phyloP scores from a whole-genome alignment of 1,139 yeast genomes.

The Hanseniaspora sp. region DNA sequence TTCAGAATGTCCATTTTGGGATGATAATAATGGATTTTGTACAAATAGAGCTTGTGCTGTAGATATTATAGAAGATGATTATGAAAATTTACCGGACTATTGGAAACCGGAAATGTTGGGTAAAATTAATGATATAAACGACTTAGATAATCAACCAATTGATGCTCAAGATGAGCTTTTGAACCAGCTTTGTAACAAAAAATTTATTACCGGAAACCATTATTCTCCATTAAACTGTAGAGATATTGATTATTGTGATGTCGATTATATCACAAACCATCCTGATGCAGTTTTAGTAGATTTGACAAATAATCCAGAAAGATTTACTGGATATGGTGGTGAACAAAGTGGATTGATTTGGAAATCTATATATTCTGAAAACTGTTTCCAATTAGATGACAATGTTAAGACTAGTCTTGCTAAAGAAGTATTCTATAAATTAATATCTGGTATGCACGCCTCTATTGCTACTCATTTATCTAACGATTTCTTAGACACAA shows the following conservation, averaged over 20 bases:
- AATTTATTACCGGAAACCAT: constrained; percentile 15
- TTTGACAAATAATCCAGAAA: constrained; percentile 78
- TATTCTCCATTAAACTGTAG: constrained; percentile 16
- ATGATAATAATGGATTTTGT: constrained; percentile 67
- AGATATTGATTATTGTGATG: constrained; percentile 40
- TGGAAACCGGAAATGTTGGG: constrained; percentile 72
- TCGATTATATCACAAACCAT: constrained; percentile 22
- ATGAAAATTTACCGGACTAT: constrained; percentile 59
- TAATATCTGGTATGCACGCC: constrained; percentile 90
- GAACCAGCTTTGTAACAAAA: constrained; percentile 26
- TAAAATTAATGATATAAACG: constrained; percentile 32
- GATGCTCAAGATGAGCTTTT: constrained; percentile 29
- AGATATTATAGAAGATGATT: constrained; percentile 49
- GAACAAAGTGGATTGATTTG: constrained; percentile 84
- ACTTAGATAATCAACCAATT: constrained; percentile 22
- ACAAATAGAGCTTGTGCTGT: constrained; percentile 92
- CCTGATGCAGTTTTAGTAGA: constrained; percentile 59
- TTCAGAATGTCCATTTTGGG: constrained; percentile 82
- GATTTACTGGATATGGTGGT: constrained; percentile 95
- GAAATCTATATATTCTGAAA: constrained; percentile 84
- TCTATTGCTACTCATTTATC: constrained; percentile 89
- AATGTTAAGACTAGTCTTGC: constrained; percentile 52
- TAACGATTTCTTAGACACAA: constrained; percentile 66
- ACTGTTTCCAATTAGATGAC: constrained; percentile 49
- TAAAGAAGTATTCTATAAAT: constrained; percentile 74